Evolutionary conservation across 1,284 basidiomycete species (phyloP), one percentile per base, ranked within the genome.

Genomic region (Gymnopus androsaceus): DNA sequence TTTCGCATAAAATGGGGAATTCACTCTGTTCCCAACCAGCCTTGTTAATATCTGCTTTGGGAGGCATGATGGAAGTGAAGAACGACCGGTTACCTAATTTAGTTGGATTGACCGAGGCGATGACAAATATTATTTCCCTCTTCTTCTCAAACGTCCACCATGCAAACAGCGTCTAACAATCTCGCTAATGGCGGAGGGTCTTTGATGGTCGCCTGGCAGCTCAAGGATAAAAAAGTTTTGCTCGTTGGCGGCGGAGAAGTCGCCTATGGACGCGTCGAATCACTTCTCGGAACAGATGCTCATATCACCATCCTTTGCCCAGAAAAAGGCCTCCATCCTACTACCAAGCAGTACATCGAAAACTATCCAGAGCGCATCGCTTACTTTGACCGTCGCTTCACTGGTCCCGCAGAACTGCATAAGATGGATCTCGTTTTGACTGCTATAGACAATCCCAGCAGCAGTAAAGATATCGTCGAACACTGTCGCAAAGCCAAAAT

Each of bases 1-100:
- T 93, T 79, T 97, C 87, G 73, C 94, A 92, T 19, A 94, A 83
- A 69, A 93, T 90, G 2, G 92, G 92, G 58, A 94, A 95, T 69
- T 94, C 93, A 69, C 89, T 90, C 72, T 90, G 87, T 67, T 95
- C 93, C 88, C 91, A 92, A 14, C 92, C 92, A 33, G 92, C 91
- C 72, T 94, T 94, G 77, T 94, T 94, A 60, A 94, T 86, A 68
- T 94, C 91, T 42, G 85, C 80, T 74, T 92, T 92, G 40, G 88
- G 87, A 51, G 77, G 79, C 82, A 85, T 84, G 61, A 57, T 64
- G 37, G 38, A 50, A 27, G 19, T 34, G 11, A 33, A 34, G 17
- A 11, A 21, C 12, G 11, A 31, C 25, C 31, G n/a, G 47, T 23
- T 50, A 21, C 37, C 48, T 37, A 50, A 50, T 36, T 14, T 12